Evolutionary conservation across 139 green algal species (phyloP).

Genomic region (Picochlorum sp.): DNA sequence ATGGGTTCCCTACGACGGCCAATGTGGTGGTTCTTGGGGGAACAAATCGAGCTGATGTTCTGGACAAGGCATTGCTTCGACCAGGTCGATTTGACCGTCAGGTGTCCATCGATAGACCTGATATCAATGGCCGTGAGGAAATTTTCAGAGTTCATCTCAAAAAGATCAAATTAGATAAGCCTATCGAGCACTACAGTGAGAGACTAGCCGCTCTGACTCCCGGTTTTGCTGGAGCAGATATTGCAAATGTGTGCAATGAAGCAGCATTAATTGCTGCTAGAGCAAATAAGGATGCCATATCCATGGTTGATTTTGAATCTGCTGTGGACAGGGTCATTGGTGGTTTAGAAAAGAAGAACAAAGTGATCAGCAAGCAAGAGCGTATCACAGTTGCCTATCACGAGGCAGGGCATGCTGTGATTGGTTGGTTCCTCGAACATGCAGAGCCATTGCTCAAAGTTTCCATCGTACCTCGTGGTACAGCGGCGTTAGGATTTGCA

Average conservation of each 20-base stretch:
- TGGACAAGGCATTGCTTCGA: slow-evolving; percentile 94
- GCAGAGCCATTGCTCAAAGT: slow-evolving; percentile 98
- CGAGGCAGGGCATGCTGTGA: slow-evolving; percentile 90
- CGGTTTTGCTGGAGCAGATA: slow-evolving; percentile 91
- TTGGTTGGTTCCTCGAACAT: slow-evolving; percentile 95
- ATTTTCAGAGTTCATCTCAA: slow-evolving; percentile 91
- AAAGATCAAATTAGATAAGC: slow-evolving; percentile 72
- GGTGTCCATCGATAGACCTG: slow-evolving; percentile 91
- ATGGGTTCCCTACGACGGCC: slow-evolving; percentile 73
- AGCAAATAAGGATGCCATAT: slow-evolving; percentile 30
- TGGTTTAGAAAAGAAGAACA: slow-evolving; percentile 98
- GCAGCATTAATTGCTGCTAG: slow-evolving; percentile 91
- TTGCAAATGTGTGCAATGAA: slow-evolving; percentile 98
- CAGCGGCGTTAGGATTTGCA: slow-evolving; percentile 92
- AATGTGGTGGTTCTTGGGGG: slow-evolving; percentile 95
- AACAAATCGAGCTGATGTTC: slow-evolving; percentile 97
- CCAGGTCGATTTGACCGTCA: slow-evolving; percentile 92
- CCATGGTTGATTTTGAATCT: slow-evolving; percentile 86
- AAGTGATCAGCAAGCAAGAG: slow-evolving; percentile 85
- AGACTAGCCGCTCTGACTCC: slow-evolving; percentile 93
- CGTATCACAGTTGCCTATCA: slow-evolving; percentile 95
- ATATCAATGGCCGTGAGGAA: slow-evolving; percentile 92
- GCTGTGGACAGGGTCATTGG: slow-evolving; percentile 96
- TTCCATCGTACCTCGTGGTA: slow-evolving; percentile 93
- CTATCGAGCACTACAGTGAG: slow-evolving; percentile 72